Evolutionary conservation across 768 basidiomycete species (phyloP), one percentile per base, ranked within the genome.

Genomic region (Podaxis sp.): DNA sequence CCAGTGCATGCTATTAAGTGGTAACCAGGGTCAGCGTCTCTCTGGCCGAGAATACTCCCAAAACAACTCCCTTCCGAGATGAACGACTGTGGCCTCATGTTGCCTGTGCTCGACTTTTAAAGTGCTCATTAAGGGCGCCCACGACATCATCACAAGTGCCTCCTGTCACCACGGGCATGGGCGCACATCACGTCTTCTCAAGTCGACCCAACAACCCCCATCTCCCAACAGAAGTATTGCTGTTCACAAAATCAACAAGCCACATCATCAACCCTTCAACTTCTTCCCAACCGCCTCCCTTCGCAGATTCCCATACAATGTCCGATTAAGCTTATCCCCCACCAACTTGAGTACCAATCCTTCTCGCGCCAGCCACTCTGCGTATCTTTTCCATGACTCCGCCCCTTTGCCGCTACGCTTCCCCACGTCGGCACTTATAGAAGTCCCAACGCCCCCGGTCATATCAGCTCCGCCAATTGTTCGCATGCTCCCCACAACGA

Each of bases 401-500:
- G 71, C 76, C 4, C 84, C 84, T 67, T 75, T 80, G 8, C 75
- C 78, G 71, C 40, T 63, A 68, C 61, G 46, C 66, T 62, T 58
- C 63, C 71, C 63, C 59, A 64, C 64, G 65, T 66, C 63, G 55
- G 56, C 51, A 57, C 64, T 61, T 19, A 33, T 50, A 13, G 12
- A 27, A 40, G 22, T 19, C 13, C 38, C 37, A 2, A 13, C 49
- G 8, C 25, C 33, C 15, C 37, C 33, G 19, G 47, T 57, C 57
- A n/a, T 43, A 51, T 25, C 59, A 53, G 61, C 67, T 65, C 38
- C 76, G 64, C 77, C 75, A 60, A 93, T 76, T 15, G 92, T 93
- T 63, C 75, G 76, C 62, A 91, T 76, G 63, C 82, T 93, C 38
- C 93, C 93, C 3, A 94, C 78, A 9, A 95, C 82, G 68, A 94